A percentile compares a stretch with the other conserved stretches of the same genome.
Conservation (phyloP, 2,329 filamentous ascomycete genomes). For the Cladosporium sp. region DNA sequence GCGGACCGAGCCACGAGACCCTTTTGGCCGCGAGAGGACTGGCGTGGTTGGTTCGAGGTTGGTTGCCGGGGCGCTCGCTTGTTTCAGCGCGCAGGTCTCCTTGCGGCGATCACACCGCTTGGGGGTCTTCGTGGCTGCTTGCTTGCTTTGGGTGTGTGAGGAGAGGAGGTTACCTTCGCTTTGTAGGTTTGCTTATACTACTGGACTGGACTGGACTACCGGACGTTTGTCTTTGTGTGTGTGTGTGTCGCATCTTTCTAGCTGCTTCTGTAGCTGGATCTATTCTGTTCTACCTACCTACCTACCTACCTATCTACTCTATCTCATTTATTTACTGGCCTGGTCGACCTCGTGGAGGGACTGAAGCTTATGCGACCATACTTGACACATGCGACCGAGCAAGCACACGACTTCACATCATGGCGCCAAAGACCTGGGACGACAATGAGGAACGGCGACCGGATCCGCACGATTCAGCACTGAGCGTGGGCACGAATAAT, state of each 20-base stretch:
- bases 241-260: not conserved
- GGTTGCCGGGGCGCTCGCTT: slow-evolving; percentile 3
- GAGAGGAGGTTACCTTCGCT: not conserved
- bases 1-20: slow-evolving; percentile 1
- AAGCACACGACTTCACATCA: not conserved
- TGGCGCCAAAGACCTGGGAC: slow-evolving; percentile 14
- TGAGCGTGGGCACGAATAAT: slow-evolving; percentile 45
- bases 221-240: not conserved
- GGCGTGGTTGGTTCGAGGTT: not conserved
- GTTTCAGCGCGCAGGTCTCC: slow-evolving; percentile 2
- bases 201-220: not conserved
- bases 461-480: slow-evolving; percentile 49
- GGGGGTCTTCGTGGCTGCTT: not conserved
- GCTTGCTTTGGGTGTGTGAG: not conserved
- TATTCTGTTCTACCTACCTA: not conserved
- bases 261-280: not conserved
- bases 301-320: not conserved
- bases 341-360: not conserved
- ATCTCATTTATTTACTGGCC: not conserved
- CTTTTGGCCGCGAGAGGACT: not conserved
- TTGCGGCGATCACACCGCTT: slow-evolving; percentile 9
- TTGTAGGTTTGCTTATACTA: not conserved
- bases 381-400: slow-evolving; percentile 1
- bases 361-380: slow-evolving; percentile 5
- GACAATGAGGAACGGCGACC: slow-evolving; percentile 23